Evolutionary conservation across 257 asterid species (phyloP), one percentile per base, ranked within the genome.

Genomic region (Solanum paucissectum): DNA sequence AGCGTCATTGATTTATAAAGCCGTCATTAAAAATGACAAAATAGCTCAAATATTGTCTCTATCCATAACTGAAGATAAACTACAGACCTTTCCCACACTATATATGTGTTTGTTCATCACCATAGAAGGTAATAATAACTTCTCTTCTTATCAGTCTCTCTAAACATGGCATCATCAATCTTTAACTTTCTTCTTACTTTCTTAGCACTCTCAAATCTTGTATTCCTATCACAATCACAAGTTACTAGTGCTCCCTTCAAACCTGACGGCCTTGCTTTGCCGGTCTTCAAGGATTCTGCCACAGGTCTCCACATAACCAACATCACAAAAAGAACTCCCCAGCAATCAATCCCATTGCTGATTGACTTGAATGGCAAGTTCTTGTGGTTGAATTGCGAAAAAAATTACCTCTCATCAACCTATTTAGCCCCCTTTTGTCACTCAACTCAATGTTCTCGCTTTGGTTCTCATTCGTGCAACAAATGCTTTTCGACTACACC

Each of bases 381-480:
- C 87, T 81, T 93, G 37, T 91, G 91, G 91, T 88, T 91, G 0
- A 72, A 83, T 38, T 93, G 95, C 25, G 92, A 90, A 13, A 88
- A 86, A 23, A 86, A 88, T 87, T 92, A 91, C 90, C 71, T 58
- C 16, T 91, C 96, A 6, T 86, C 93, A 9, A 88, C 95, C 60
- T 93, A 92, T 25, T 87, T n/a, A 4, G 89, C 93, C n/a, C 95
- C 94, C 25, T 86, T 90, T 38, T 92, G 94, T 9, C 95, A 90
- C 87, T 92, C 95, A 58, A 87, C 93, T 21, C 90, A 86, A 62
- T 93, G 95, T 68, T 87, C 92, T 0, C 81, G 74, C 4, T 93
- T 88, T 2, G 94, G 90, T 10, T 68, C 16, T 4, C 92, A 93
- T 64, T 91, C 75, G 66, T 94, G 94, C 89, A 91, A 90, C 21